A percentile compares a stretch with the other conserved stretches of the same genome.
Conservation (phyloP, 805 yeast genomes). For the Saccharomycopsis capsularis region DNA sequence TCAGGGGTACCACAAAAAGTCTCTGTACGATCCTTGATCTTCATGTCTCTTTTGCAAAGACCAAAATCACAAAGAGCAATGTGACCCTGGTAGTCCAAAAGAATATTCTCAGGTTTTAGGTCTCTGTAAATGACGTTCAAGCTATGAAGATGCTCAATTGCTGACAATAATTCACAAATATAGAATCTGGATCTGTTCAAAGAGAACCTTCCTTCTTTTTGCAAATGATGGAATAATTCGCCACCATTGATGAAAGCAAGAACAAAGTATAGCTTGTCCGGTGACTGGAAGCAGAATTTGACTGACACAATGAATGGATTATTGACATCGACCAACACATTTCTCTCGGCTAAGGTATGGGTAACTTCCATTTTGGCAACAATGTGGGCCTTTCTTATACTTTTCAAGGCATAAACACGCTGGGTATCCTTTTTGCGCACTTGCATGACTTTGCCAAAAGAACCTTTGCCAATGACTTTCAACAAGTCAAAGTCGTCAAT, state of each 20-base stretch:
- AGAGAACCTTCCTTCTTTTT: conserved; percentile 72
- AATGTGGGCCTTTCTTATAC: conserved; percentile 88
- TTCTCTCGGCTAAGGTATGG: conserved; percentile 93
- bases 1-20: conserved; percentile 99
- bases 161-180: conserved; percentile 88
- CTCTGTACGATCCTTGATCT: conserved; percentile 74
- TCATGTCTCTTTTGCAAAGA: conserved; percentile 91
- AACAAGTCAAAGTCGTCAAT: conserved; percentile 90
- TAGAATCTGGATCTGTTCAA: conserved; percentile 87
- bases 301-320: conserved; percentile 97
- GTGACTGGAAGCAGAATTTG: conserved; percentile 93
- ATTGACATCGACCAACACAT: conserved; percentile 86
- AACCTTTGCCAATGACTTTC: conserved; percentile 96
- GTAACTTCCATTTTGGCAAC: conserved; percentile 92
- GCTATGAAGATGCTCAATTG: conserved; percentile 85
- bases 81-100: conserved; percentile 94
- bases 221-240: conserved; percentile 89
- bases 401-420: conserved; percentile 89
- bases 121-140: conserved; percentile 93
- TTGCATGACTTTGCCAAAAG: conserved; percentile 98
- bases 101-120: conserved; percentile 90
- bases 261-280: conserved; percentile 88
- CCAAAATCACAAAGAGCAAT: conserved; percentile 98
- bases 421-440: conserved; percentile 93
- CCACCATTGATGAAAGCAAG: conserved; percentile 95